Evolutionary conservation across 2,329 filamentous ascomycete genomes (phyloP).

Genomic region (Paracoccidioides brasiliensis): DNA sequence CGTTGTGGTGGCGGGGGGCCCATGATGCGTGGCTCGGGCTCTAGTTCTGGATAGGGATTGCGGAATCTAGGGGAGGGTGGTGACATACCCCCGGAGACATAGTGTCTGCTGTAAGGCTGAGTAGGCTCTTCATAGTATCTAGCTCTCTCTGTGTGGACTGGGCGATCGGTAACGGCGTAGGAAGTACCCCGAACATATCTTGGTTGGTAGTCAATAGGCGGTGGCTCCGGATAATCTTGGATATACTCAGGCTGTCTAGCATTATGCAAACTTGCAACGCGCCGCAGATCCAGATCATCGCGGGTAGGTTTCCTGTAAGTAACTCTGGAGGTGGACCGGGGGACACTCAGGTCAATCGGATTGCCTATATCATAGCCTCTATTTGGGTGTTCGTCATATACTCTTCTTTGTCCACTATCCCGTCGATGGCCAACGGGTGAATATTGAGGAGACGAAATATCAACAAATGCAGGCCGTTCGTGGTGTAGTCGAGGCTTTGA

Average conservation of each 20-base stretch:
- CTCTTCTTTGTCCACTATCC: constrained; percentile 18
- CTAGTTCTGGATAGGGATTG: constrained; percentile 30
- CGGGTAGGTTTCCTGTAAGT: constrained; percentile 24
- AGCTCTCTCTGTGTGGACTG: constrained; percentile 22
- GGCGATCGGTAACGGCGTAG: constrained; percentile 28
- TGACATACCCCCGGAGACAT: constrained; percentile 25
- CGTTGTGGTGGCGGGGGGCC: constrained; percentile 45
- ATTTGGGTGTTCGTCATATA: constrained; percentile 26
- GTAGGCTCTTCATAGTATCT: constrained; percentile 29
- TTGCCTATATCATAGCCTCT: constrained; percentile 15
- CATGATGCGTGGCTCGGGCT: constrained; percentile 35
- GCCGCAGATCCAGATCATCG: constrained; percentile 34
- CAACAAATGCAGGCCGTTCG: constrained; percentile 37
- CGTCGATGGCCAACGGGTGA: constrained; percentile 23
- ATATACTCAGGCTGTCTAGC: constrained; percentile 29
- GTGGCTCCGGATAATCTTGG: constrained; percentile 32
- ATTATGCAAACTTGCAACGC: constrained; percentile 36
- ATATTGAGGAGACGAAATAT: constrained; percentile 31
- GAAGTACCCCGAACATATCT: constrained; percentile 26
- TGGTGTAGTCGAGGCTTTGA: constrained; percentile 22
- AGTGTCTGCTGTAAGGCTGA: constrained; percentile 21
- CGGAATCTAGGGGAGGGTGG: constrained; percentile 24
- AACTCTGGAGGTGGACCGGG: constrained; percentile 29
- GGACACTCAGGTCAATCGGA: constrained; percentile 21
- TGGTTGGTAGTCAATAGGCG: constrained; percentile 25